These are phyloP conservation scores for Lecanicillium sp. DNA, from an alignment of 2,329 filamentous ascomycete species.

Conservation along the genomic window DNA sequence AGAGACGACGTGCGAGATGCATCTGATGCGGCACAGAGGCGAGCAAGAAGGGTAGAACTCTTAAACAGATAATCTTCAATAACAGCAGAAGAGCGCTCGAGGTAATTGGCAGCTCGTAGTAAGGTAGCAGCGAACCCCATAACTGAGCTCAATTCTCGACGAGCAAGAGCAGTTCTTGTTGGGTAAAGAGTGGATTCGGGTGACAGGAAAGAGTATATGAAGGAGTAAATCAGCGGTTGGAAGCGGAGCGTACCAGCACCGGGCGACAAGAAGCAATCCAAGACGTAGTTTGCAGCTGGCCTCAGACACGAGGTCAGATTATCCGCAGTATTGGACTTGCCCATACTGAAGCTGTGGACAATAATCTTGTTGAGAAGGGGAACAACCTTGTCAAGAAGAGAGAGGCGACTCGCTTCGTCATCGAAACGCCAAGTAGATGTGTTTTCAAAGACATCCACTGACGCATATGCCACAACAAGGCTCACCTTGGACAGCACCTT, in stretches of 20 bases:
- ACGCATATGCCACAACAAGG: slow-evolving; percentile 63
- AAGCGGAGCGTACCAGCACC: slow-evolving; percentile 65
- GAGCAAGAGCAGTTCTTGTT: slow-evolving; percentile 45
- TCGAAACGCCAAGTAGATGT: slow-evolving; percentile 80
- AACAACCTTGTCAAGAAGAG: slow-evolving; percentile 61
- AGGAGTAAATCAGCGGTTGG: slow-evolving; percentile 65
- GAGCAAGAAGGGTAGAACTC: slow-evolving; percentile 65
- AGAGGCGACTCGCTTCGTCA: slow-evolving; percentile 56
- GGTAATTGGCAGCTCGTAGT: slow-evolving; percentile 59
- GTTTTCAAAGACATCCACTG: slow-evolving; percentile 80
- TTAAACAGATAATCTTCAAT: slow-evolving; percentile 78
- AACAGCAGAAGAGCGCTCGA: slow-evolving; percentile 54
- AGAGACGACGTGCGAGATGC: slow-evolving; percentile 59
- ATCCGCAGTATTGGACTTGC: slow-evolving; percentile 43
- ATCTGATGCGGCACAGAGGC: slow-evolving; percentile 65
- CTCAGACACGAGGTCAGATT: slow-evolving; percentile 55
- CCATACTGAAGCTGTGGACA: slow-evolving; percentile 66
- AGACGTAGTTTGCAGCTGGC: slow-evolving; percentile 66
- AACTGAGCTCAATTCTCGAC: slow-evolving; percentile 55
- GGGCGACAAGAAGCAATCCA: slow-evolving; percentile 67
- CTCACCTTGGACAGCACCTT: slow-evolving; percentile 67
- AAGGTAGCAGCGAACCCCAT: slow-evolving; percentile 61
- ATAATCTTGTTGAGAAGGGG: slow-evolving; percentile 65
- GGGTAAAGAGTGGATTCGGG: slow-evolving; percentile 57
- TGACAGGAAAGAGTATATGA: slow-evolving; percentile 41